phyloP scores from a whole-genome alignment of 1,284 basidiomycete species.

The Schizophyllum commune region DNA sequence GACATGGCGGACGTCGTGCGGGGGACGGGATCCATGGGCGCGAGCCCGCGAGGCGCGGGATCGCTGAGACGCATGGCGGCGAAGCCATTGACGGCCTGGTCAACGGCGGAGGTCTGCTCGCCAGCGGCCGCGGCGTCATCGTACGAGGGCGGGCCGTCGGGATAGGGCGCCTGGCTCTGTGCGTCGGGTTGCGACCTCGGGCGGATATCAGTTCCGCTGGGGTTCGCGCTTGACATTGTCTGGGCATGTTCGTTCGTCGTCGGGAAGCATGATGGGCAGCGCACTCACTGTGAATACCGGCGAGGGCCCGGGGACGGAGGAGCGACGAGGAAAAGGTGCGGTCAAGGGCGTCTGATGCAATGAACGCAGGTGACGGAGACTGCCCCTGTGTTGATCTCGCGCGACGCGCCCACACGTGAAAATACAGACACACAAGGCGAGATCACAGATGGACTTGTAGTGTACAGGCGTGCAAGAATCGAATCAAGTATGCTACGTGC shows the following conservation, averaged over 20 bases:
- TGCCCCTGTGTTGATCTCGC: neutral
- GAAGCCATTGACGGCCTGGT: slow-evolving; percentile 36
- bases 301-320: neutral
- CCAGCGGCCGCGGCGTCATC: neutral
- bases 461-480: neutral
- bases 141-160: neutral
- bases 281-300: neutral
- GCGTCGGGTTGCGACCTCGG: neutral
- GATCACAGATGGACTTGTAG: neutral
- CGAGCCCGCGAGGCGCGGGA: slow-evolving; percentile 12
- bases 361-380: neutral
- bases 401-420: no score
- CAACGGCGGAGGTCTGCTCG: neutral
- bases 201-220: neutral
- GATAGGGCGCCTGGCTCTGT: neutral
- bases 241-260: neutral
- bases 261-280: neutral
- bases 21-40: slow-evolving; percentile 29
- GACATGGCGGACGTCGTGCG: slow-evolving; percentile 49
- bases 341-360: neutral
- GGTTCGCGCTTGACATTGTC: neutral
- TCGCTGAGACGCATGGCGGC: slow-evolving; percentile 39
- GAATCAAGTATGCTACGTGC: neutral
- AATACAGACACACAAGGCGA: no score
- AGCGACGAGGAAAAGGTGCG: neutral